Evolutionary conservation across 2,329 filamentous ascomycete genomes (phyloP).

Genomic region (Clarireedia homoeocarpa): DNA sequence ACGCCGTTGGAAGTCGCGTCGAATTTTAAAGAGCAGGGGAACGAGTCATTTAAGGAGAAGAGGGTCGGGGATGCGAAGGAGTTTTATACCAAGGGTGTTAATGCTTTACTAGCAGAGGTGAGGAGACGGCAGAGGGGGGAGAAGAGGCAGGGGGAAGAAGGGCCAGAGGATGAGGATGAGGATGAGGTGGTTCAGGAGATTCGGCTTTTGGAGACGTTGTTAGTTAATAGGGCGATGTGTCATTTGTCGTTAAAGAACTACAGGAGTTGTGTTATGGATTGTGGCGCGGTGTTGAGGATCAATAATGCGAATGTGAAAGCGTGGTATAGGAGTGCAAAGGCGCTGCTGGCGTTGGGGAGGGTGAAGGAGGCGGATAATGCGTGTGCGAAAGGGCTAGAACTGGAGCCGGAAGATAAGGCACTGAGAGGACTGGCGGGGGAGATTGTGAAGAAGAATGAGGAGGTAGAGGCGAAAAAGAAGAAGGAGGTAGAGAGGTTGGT

Average conservation of each 20-base stretch:
- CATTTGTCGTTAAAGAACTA: constrained; percentile 86
- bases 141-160: constrained; percentile 38
- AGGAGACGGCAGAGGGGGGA: constrained; percentile 38
- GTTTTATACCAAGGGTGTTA: constrained; percentile 83
- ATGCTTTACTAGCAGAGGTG: constrained; percentile 60
- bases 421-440: constrained; percentile 55
- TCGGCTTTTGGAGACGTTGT: constrained; percentile 61
- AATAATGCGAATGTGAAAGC: constrained; percentile 83
- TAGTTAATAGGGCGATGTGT: constrained; percentile 83
- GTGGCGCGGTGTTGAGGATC: constrained; percentile 67
- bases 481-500: constrained; percentile 48
- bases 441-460: constrained; percentile 50
- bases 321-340: constrained; percentile 74
- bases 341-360: constrained; percentile 72
- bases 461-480: constrained; percentile 46
- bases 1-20: constrained; percentile 73
- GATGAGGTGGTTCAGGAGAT: constrained; percentile 32
- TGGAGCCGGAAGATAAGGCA: constrained; percentile 64
- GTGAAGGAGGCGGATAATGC: constrained; percentile 74
- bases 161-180: constrained; percentile 32
- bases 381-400: constrained; percentile 60
- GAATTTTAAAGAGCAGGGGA: constrained; percentile 87
- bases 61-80: constrained; percentile 78
- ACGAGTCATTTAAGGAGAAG: constrained; percentile 71
- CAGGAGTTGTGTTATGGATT: constrained; percentile 78